A percentile compares a stretch with the other conserved stretches of the same genome.
Evolutionary conservation across 2,329 filamentous ascomycete genomes (phyloP).

Genomic region (Neonectria neomacrospora): DNA sequence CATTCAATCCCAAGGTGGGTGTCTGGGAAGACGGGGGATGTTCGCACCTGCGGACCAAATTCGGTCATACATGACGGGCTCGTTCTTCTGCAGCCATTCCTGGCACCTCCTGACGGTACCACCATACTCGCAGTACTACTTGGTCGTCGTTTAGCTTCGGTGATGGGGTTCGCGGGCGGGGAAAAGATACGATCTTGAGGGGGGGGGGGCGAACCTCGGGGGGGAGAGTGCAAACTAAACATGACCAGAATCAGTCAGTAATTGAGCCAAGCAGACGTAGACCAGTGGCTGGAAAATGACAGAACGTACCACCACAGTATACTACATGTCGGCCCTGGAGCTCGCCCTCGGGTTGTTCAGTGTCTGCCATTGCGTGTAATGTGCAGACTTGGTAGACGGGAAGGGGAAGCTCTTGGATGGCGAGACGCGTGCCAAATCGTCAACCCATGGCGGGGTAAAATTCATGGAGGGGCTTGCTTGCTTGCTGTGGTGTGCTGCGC

Average conservation of each 20-base stretch:
- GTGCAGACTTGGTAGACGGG: constrained; percentile 38
- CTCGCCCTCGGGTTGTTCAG: constrained; percentile 61
- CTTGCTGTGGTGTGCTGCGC: not conserved
- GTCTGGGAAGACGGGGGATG: constrained; percentile 7
- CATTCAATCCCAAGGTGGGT: constrained; percentile 7
- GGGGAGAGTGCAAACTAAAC: constrained; percentile 70
- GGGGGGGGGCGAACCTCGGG: constrained; percentile 64
- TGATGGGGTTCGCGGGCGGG: constrained; percentile 22
- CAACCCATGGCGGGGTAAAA: constrained; percentile 51
- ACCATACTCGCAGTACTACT: constrained; percentile 98
- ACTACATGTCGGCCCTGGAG: constrained; percentile 63
- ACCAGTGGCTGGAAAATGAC: not conserved
- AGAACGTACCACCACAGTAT: constrained; percentile 68
- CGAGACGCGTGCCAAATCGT: constrained; percentile 45
- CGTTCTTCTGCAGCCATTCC: constrained; percentile 86
- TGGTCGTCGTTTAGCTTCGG: constrained; percentile 42
- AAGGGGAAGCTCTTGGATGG: constrained; percentile 39
- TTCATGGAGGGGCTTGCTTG: constrained; percentile 45
- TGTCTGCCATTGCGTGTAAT: constrained; percentile 62
- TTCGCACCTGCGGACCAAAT: constrained; percentile 86
- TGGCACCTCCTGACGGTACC: constrained; percentile 96
- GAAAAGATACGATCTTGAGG: constrained; percentile 6
- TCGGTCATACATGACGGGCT: constrained; percentile 77
- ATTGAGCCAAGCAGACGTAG: constrained; percentile 27
- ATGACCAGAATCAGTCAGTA: constrained; percentile 25